These are phyloP conservation scores for Candida sanyaensis DNA, from an alignment of 1,139 yeast genomes.

Conservation along the genomic window DNA sequence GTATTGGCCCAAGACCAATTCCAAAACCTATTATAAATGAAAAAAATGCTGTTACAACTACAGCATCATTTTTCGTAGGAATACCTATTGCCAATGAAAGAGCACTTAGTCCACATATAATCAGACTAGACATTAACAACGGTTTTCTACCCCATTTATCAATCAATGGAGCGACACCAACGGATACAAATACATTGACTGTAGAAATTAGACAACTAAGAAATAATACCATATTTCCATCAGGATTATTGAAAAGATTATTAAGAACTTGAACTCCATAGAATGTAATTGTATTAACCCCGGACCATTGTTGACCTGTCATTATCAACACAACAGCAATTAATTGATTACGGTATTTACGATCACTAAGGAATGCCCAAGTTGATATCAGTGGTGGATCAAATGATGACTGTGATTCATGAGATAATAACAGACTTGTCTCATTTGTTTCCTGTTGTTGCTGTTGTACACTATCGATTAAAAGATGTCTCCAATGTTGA, in stretches of 20 bases:
- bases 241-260: slow-evolving; percentile 24
- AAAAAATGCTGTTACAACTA: slow-evolving; percentile 62
- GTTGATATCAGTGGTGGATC: slow-evolving; percentile 30
- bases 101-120: slow-evolving; percentile 64
- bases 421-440: slow-evolving; percentile 6
- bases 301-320: slow-evolving; percentile 44
- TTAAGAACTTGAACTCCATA: slow-evolving; percentile 31
- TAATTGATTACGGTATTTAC: slow-evolving; percentile 26
- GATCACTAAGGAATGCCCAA: slow-evolving; percentile 22
- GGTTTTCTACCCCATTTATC: slow-evolving; percentile 69
- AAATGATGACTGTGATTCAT: slow-evolving; percentile 25
- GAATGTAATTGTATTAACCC: slow-evolving; percentile 43
- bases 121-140: slow-evolving; percentile 59
- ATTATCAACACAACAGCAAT: slow-evolving; percentile 33
- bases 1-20: slow-evolving; percentile 87
- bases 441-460: slow-evolving; percentile 7
- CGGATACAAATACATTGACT: slow-evolving; percentile 31
- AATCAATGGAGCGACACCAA: slow-evolving; percentile 34
- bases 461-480: not conserved
- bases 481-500: slow-evolving; percentile 37
- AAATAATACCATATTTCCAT: slow-evolving; percentile 26
- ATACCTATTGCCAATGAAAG: slow-evolving; percentile 67
- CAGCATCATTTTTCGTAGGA: slow-evolving; percentile 27
- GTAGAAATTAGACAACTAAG: slow-evolving; percentile 34
- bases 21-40: slow-evolving; percentile 79